These are phyloP conservation scores for Cichorium intybus DNA, from an alignment of 140 eudicot species.

Conservation along the genomic window DNA sequence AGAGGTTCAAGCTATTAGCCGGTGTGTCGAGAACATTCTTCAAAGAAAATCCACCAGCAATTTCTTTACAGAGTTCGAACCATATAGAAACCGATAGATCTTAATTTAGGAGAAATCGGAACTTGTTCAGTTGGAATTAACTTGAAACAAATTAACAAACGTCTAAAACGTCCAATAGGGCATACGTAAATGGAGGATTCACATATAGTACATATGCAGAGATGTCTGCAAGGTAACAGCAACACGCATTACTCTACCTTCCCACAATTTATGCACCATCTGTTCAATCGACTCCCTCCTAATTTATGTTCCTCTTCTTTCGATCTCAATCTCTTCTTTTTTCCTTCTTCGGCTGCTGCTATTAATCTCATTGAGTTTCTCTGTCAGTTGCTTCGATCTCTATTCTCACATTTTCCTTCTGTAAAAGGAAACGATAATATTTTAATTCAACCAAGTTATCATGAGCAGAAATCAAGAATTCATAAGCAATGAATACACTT, in stretches of 20 bases:
- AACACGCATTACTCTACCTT: slow-evolving; percentile 63
- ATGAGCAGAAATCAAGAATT: neutral
- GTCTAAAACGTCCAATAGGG: slow-evolving; percentile 39
- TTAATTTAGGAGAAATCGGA: slow-evolving; percentile 14
- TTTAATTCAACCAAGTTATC: neutral
- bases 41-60: slow-evolving; percentile 1
- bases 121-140: neutral
- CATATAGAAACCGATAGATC: neutral
- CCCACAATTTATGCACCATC: slow-evolving; percentile 71
- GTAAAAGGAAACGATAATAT: neutral
- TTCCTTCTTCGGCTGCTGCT: slow-evolving; percentile 52
- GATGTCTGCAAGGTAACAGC: slow-evolving; percentile 85
- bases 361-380: slow-evolving; percentile 44
- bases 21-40: neutral
- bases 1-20: neutral
- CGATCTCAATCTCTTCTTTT: slow-evolving; percentile 41
- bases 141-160: slow-evolving; percentile 1
- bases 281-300: slow-evolving; percentile 5
- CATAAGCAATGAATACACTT: neutral
- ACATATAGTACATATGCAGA: slow-evolving; percentile 68
- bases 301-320: slow-evolving; percentile 45
- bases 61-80: neutral
- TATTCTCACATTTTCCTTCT: slow-evolving; percentile 62
- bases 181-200: slow-evolving; percentile 62
- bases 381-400: slow-evolving; percentile 52